Conservation (phyloP, 2,329 filamentous ascomycete genomes). For the Epichloe aotearoae region DNA sequence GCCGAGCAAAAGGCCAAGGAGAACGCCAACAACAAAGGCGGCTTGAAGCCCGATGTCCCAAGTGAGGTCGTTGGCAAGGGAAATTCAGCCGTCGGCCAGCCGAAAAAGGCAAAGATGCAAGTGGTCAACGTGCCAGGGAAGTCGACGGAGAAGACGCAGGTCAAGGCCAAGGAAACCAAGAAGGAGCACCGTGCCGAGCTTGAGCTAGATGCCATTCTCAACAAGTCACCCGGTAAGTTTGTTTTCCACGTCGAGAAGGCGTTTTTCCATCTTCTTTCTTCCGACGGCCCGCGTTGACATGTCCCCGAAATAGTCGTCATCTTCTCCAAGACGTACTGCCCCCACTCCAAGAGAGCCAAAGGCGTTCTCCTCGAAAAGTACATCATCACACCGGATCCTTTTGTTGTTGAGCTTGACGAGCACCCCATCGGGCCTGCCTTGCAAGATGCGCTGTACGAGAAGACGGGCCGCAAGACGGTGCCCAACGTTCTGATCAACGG, state of each 20-base stretch:
- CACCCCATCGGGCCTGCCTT: conserved; percentile 62
- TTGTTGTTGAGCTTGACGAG: conserved; percentile 80
- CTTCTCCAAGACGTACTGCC: conserved; percentile 92
- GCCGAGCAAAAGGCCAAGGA: conserved; percentile 55
- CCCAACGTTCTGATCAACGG: conserved; percentile 86
- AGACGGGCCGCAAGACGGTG: conserved; percentile 73
- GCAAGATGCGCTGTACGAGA: conserved; percentile 57
- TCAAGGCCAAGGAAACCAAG: conserved; percentile 31
- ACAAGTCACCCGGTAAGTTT: conserved; percentile 65
- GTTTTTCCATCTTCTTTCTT: not conserved
- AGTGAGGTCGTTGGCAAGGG: conserved; percentile 45
- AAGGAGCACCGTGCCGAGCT: conserved; percentile 52
- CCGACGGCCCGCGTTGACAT: not conserved
- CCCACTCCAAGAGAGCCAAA: conserved; percentile 75
- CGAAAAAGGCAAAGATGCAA: conserved; percentile 18
- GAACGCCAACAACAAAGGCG: conserved; percentile 31
- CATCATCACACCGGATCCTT: conserved; percentile 66
- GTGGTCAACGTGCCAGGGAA: conserved; percentile 6
- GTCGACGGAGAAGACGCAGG: conserved; percentile 6
- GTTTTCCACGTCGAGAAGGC: not conserved
- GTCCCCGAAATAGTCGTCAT: conserved; percentile 59
- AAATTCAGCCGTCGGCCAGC: conserved; percentile 40
- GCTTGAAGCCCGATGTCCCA: conserved; percentile 43
- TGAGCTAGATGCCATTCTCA: conserved; percentile 67
- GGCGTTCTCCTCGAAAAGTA: conserved; percentile 73